phyloP scores from a whole-genome alignment of 148 eudicot genomes.

The Agrostemma githago region DNA sequence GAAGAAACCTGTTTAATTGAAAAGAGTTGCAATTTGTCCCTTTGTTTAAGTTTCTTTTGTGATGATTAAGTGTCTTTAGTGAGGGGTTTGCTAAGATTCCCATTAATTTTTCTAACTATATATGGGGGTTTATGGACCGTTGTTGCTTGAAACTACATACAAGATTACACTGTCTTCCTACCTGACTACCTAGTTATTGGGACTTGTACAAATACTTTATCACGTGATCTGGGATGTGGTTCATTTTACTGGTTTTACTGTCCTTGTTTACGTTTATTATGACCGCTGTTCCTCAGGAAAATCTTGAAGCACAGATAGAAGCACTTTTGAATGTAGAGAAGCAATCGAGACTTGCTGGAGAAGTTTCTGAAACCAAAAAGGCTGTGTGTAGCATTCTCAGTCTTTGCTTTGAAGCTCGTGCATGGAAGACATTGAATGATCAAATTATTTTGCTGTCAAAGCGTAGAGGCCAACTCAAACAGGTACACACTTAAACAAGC shows the following conservation, averaged over 20 bases:
- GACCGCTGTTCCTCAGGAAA: constrained; percentile 25
- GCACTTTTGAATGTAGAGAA: constrained; percentile 73
- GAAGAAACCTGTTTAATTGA: too few relatives aligned
- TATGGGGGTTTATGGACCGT: neutral
- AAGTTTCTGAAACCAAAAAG: constrained; percentile 63
- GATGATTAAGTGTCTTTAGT: too few relatives aligned
- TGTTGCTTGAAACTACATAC: neutral
- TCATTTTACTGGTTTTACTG: neutral
- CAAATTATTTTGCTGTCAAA: constrained; percentile 81
- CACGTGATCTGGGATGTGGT: constrained; percentile 3
- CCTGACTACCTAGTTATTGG: neutral
- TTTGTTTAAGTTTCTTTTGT: too few relatives aligned
- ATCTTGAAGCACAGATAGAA: constrained; percentile 70
- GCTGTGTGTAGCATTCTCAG: constrained; percentile 68
- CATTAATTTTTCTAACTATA: neutral
- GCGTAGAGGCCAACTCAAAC: constrained; percentile 91
- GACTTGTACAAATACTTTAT: neutral
- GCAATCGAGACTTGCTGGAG: constrained; percentile 81
- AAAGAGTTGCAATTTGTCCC: too few relatives aligned
- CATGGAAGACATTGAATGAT: constrained; percentile 85
- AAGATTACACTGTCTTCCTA: neutral
- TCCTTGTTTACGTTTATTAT: neutral
- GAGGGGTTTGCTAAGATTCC: neutral
- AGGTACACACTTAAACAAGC: constrained; percentile 34
- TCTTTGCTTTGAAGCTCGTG: constrained; percentile 69